Conservation (phyloP, 768 basidiomycete genomes). For the Lactarius akahatsu region DNA sequence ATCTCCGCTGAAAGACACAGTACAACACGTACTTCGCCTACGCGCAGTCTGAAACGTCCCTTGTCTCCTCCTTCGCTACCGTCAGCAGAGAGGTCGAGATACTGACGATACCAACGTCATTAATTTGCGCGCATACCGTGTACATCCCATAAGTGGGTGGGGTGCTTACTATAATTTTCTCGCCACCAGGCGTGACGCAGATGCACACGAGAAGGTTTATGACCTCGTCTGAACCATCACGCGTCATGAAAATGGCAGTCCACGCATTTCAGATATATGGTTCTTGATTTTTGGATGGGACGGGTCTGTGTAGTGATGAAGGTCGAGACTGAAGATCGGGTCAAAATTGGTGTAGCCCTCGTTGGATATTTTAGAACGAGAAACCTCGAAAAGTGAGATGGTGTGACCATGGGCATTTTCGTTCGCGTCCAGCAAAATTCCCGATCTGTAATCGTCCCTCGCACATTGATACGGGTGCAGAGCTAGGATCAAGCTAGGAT, state of each 20-base stretch:
- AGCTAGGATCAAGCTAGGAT: conserved; percentile 88
- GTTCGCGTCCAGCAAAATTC: conserved; percentile 94
- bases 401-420: conserved; percentile 93
- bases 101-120: conserved; percentile 84
- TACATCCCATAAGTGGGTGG: conserved; percentile 94
- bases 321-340: conserved; percentile 46
- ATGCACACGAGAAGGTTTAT: conserved; percentile 94
- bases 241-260: conserved; percentile 54
- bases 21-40: conserved; percentile 62
- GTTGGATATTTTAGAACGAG: conserved; percentile 27
- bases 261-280: conserved; percentile 70
- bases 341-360: conserved; percentile 35
- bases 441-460: conserved; percentile 88
- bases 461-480: conserved; percentile 94
- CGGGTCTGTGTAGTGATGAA: conserved; percentile 94
- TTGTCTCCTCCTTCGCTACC: conserved; percentile 72
- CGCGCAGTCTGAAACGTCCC: conserved; percentile 70
- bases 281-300: conserved; percentile 77
- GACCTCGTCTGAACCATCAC: conserved; percentile 93
- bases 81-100: conserved; percentile 56
- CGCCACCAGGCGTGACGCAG: conserved; percentile 69
- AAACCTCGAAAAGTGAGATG: conserved; percentile 38
- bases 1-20: background rate
- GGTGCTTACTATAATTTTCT: conserved; percentile 75
- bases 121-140: conserved; percentile 89